Percentiles rank a stretch among this genome's conserved stretches.
Evolutionary conservation across 148 eudicot genomes (phyloP).

Genomic region (Heliamphora exappendiculata): DNA sequence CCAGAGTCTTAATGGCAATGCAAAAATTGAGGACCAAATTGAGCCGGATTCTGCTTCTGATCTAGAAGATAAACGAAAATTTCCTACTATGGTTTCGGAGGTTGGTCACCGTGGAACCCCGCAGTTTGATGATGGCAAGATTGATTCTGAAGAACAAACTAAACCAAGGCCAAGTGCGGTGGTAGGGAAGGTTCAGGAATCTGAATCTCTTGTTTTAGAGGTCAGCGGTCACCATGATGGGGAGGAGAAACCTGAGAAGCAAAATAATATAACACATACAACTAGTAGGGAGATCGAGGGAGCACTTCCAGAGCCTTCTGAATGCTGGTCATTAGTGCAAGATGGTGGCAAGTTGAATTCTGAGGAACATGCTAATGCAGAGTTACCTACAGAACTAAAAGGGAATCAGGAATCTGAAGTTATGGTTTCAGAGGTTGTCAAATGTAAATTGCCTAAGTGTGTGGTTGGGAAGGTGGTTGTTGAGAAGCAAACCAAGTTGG

Average conservation of each 20-base stretch:
- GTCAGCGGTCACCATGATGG: slow-evolving; percentile 12
- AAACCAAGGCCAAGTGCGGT: slow-evolving; percentile 1
- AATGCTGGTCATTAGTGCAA: background rate
- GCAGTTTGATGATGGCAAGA: slow-evolving; percentile 10
- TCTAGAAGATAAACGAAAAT: slow-evolving; percentile 6
- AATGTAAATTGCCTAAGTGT: background rate
- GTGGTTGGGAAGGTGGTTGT: slow-evolving; percentile 12
- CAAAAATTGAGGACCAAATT: slow-evolving; percentile 16
- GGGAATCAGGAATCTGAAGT: slow-evolving; percentile 15
- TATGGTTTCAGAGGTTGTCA: slow-evolving; percentile 3
- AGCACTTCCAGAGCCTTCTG: background rate
- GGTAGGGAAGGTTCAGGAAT: slow-evolving; percentile 14
- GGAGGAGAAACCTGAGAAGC: slow-evolving; percentile 12
- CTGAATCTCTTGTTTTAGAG: background rate
- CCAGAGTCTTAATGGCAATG: slow-evolving; percentile 13
- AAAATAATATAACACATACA: background rate
- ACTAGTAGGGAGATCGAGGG: slow-evolving; percentile 4
- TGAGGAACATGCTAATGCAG: slow-evolving; percentile 9
- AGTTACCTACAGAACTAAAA: slow-evolving; percentile 11
- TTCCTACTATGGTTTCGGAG: background rate
- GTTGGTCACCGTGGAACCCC: slow-evolving; percentile 11
- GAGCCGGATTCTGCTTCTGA: slow-evolving; percentile 8
- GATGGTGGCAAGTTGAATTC: slow-evolving; percentile 6
- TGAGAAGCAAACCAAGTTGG: slow-evolving; percentile 13
- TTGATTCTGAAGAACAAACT: slow-evolving; percentile 12